Base-by-base conservation (phyloP, 345 rosid genomes). In the Dovyalis caffra region DNA sequence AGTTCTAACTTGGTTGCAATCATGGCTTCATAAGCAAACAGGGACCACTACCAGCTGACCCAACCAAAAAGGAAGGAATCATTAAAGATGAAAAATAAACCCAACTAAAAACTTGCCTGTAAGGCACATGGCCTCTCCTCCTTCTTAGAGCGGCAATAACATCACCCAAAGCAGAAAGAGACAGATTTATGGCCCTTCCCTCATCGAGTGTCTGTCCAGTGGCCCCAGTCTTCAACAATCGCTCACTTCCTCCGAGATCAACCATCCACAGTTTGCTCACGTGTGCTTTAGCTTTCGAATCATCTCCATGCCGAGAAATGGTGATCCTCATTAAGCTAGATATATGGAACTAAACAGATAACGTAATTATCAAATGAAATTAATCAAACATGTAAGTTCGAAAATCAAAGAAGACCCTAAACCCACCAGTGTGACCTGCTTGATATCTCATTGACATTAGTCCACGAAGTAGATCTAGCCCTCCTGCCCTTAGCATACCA, bases 341-440 rank as follows among this genome's bases (percentile, higher is more conserved):
- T 74, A 87, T 76, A 83, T 65, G 69, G 79, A 88, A 85, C 91
- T 88, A 87, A 83, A 38, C 84, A 80, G 80, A 82, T 87, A 86
- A 87, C 1, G 81, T 83, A 86, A 87, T 83, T 63, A 77, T 83
- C 82, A 71, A 83, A 79, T 70, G 74, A 78, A 71, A 83, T 29
- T 51, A 79, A 77, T 35, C 32, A 38, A 73, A 60, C 34, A 56
- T 67, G 70, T 20, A 71, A 56, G 78, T 70, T 18, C 65, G 65
- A 64, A 64, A 14, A 20, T 18, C 37, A 57, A 64, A 76, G 63
- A 51, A 56, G 76, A 83, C 73, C 56, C 58, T 61, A 47, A 80
- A 86, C 89, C 83, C 86, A 95, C 99, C 97, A 90, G 85, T 92
- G 99, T 68, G 97, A 92, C 82, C 97, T 86, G 87, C 97, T 95